phyloP scores from a whole-genome alignment of 345 rosid genomes.

The Syzygium jambos region DNA sequence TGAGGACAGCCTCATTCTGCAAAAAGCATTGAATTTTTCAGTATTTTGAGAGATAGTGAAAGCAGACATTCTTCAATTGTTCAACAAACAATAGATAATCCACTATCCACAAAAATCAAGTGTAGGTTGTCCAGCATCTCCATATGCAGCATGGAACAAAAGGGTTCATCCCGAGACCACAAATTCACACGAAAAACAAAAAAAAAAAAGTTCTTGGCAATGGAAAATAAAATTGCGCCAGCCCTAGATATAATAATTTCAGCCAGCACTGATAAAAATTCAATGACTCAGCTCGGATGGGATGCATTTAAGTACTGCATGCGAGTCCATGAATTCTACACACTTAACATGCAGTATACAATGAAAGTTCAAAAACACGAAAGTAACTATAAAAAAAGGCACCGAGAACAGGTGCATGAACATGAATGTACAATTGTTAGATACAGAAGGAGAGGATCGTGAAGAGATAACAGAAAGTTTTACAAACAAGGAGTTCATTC shows the following conservation, averaged over 20 bases:
- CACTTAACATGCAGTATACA: not conserved
- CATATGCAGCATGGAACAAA: not conserved
- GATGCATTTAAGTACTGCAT: not conserved
- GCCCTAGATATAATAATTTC: not conserved
- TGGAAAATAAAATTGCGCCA: not conserved
- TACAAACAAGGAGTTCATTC: not conserved
- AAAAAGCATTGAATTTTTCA: not conserved
- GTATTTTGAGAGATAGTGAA: not conserved
- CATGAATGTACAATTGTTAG: not conserved
- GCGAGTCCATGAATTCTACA: not conserved
- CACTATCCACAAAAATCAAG: not conserved
- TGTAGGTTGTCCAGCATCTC: not conserved
- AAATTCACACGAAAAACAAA: not conserved
- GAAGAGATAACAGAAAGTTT: not conserved
- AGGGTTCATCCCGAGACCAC: not conserved
- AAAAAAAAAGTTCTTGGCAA: not conserved
- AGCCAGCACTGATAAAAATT: not conserved
- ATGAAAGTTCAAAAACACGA: not conserved
- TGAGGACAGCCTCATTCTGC: slow-evolving; percentile 71
- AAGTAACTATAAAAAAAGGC: not conserved
- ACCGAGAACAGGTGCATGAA: not conserved
- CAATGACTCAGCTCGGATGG: not conserved
- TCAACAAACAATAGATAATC: not conserved
- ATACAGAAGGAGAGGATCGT: not conserved
- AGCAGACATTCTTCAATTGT: not conserved